Percentiles rank a stretch among this genome's conserved stretches.
Conservation (phyloP, 2,329 filamentous ascomycete species). For the Colletotrichum sp. region DNA sequence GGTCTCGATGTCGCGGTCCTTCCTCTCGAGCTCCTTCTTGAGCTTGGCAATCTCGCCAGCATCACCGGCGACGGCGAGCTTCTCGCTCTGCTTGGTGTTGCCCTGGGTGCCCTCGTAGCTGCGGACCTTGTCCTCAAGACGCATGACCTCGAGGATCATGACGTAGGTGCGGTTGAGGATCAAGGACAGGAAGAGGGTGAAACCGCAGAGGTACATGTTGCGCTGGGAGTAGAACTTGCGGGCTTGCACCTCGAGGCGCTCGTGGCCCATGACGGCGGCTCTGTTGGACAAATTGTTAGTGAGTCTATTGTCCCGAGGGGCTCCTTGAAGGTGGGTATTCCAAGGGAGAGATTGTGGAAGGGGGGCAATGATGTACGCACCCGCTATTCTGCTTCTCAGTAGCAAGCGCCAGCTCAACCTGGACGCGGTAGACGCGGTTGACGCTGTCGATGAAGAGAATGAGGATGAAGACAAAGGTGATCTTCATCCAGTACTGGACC, state of each 20-base stretch:
- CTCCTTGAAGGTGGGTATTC: background rate
- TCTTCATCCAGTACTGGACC: slow-evolving; percentile 97
- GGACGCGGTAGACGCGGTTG: slow-evolving; percentile 80
- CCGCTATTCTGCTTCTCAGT: slow-evolving; percentile 61
- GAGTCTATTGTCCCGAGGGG: background rate
- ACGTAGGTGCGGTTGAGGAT: slow-evolving; percentile 99
- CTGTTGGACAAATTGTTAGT: slow-evolving; percentile 27
- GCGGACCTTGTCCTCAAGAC: slow-evolving; percentile 92
- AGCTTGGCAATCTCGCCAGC: slow-evolving; percentile 76
- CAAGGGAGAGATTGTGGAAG: background rate
- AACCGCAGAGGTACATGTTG: slow-evolving; percentile 99
- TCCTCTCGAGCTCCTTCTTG: slow-evolving; percentile 74
- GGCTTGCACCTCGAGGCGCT: slow-evolving; percentile 97
- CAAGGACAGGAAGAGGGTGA: slow-evolving; percentile 97
- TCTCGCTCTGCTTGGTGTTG: slow-evolving; percentile 70
- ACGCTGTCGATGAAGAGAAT: slow-evolving; percentile 98
- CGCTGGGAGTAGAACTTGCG: slow-evolving; percentile 99
- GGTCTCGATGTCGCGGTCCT: slow-evolving; percentile 82
- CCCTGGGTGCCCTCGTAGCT: slow-evolving; percentile 67
- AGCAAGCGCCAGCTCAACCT: slow-evolving; percentile 81
- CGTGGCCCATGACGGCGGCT: slow-evolving; percentile 80
- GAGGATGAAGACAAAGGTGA: slow-evolving; percentile 98
- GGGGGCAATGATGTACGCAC: slow-evolving; percentile 42
- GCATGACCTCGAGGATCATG: slow-evolving; percentile 91
- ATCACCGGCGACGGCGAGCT: slow-evolving; percentile 74